These are phyloP conservation scores for Pinus albicaulis DNA, from an alignment of 75 land plant genomes.

Conservation along the genomic window DNA sequence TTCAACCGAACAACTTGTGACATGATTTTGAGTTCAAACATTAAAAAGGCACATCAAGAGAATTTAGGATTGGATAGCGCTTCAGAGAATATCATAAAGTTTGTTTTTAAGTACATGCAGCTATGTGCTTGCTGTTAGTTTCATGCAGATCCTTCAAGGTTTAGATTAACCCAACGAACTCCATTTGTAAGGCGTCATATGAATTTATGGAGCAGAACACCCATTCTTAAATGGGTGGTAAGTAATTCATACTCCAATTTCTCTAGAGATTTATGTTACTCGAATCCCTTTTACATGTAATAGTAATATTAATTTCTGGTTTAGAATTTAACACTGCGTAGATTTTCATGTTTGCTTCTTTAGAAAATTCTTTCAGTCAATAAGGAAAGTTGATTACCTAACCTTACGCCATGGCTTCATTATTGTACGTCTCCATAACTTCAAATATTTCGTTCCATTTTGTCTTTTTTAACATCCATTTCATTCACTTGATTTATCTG, in stretches of 20 bases:
- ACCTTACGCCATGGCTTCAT: constrained; percentile 65
- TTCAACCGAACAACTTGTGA: neutral
- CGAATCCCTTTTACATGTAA: neutral
- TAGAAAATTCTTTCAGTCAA: constrained; percentile 50
- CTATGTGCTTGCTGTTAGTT: neutral
- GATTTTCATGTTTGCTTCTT: constrained; percentile 54
- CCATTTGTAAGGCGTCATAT: constrained; percentile 33
- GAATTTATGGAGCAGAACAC: constrained; percentile 13
- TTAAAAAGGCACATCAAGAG: neutral
- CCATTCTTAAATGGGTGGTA: constrained; percentile 28
- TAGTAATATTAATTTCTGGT: neutral
- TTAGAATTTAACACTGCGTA: neutral
- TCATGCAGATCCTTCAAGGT: constrained; percentile 25
- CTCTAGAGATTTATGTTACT: neutral
- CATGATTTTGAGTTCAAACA: neutral
- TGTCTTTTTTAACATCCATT: neutral
- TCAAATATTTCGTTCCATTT: neutral
- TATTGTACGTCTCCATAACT: constrained; percentile 7
- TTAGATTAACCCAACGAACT: constrained; percentile 26
- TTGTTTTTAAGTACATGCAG: neutral
- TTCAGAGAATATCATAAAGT: neutral
- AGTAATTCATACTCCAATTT: constrained; percentile 10
- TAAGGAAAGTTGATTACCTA: constrained; percentile 53
- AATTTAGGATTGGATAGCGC: neutral
- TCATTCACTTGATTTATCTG: neutral